A percentile compares a stretch with the other conserved stretches of the same genome.
These are phyloP conservation scores for Metschnikowia sp. DNA, from an alignment of 805 yeast genomes.

Conservation along the genomic window DNA sequence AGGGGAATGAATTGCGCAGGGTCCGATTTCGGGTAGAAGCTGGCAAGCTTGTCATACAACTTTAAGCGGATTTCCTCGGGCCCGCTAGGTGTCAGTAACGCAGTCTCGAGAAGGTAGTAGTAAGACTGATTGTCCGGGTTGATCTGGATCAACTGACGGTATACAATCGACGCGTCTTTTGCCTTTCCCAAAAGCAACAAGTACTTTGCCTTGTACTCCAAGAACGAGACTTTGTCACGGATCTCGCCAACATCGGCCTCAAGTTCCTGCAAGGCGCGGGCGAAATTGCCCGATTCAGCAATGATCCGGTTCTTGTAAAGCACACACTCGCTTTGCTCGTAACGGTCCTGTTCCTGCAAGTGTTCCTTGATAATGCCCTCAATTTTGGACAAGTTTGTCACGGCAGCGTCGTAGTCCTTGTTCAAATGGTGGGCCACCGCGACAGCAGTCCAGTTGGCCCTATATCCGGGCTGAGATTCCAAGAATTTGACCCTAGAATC, in stretches of 20 bases:
- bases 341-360: conserved; percentile 59
- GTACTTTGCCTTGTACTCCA: conserved; percentile 67
- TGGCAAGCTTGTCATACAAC: conserved; percentile 62
- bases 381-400: conserved; percentile 66
- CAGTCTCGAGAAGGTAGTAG: conserved; percentile 62
- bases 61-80: conserved; percentile 49
- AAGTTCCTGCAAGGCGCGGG: conserved; percentile 61
- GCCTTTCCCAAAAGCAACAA: conserved; percentile 52
- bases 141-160: conserved; percentile 69
- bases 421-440: conserved; percentile 83
- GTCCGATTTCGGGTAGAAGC: conserved; percentile 79
- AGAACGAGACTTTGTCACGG: conserved; percentile 54
- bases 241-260: conserved; percentile 47
- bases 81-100: conserved; percentile 50
- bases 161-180: conserved; percentile 65
- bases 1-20: conserved; percentile 78
- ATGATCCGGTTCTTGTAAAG: conserved; percentile 70
- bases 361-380: conserved; percentile 72
- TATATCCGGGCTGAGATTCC: conserved; percentile 71
- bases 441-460: conserved; percentile 87
- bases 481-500: conserved; percentile 65
- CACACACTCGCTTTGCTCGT: conserved; percentile 78
- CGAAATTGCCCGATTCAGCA: conserved; percentile 58
- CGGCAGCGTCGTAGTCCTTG: conserved; percentile 64
- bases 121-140: conserved; percentile 78